Evolutionary conservation across 768 basidiomycete species (phyloP).

Genomic region (Chalciporus pseudorubinellus): DNA sequence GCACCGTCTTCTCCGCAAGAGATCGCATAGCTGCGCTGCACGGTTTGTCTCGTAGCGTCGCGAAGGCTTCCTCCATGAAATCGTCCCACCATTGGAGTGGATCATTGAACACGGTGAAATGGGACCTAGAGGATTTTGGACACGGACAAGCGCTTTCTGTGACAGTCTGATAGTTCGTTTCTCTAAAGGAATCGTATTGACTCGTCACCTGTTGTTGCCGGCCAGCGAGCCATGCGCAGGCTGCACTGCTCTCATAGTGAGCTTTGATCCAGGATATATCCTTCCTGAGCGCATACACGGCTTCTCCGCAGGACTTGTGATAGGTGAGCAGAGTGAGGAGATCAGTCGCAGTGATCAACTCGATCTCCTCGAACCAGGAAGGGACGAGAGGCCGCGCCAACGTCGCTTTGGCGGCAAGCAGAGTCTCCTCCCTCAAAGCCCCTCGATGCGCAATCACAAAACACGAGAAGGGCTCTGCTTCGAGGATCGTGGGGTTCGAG

Average conservation of each 20-base stretch:
- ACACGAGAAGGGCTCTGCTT: constrained; percentile 25
- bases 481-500: constrained; percentile 15
- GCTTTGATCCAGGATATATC: constrained; percentile 13
- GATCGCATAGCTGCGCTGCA: too few relatives aligned
- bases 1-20: too few relatives aligned
- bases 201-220: too few relatives aligned
- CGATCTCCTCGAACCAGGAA: constrained; percentile 26
- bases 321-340: constrained; percentile 26
- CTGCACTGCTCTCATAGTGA: background rate
- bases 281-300: constrained; percentile 2
- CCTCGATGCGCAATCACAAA: constrained; percentile 31
- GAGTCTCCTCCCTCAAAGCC: constrained; percentile 20
- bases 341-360: constrained; percentile 23
- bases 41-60: too few relatives aligned
- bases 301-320: constrained; percentile 14
- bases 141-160: too few relatives aligned
- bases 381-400: constrained; percentile 27
- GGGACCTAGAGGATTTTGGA: too few relatives aligned
- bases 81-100: too few relatives aligned
- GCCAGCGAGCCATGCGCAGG: too few relatives aligned
- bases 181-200: too few relatives aligned
- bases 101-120: too few relatives aligned
- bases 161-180: too few relatives aligned
- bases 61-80: too few relatives aligned
- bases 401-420: constrained; percentile 28